Base-by-base conservation (phyloP, 2,329 filamentous ascomycete species). In the Stagonosporopsis vannaccii region DNA sequence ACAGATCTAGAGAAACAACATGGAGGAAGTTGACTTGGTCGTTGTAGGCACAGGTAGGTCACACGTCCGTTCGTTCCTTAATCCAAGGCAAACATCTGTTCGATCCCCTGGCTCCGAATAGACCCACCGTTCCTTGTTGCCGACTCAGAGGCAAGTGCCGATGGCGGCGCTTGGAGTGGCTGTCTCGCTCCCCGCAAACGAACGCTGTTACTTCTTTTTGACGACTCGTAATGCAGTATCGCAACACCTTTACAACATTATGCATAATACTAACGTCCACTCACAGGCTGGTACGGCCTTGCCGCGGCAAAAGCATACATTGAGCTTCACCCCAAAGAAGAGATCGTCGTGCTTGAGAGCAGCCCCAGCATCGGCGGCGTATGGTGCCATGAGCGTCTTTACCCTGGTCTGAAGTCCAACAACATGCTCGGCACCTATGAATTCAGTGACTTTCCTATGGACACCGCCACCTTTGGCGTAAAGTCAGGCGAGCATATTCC, bases 401-500 rank as follows among this genome's bases (percentile, higher is more conserved):
- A 78, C 51, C 77, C 78, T 4, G 77, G 76, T 7, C 67, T 80
- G 4, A 77, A 75, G 55, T 77, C 77, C 4, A 80, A 81, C 61
- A 81, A 79, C 40, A 68, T 79, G 23, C 68, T 71, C 39, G 75
- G 77, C 6, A 75, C 71, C 17, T 75, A 77, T 33, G 75, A 79
- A 56, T 75, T 74, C 50, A 72, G 74, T 4, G 78, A 80, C 65
- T 65, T 75, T 26, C 71, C 72, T 15, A 71, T 75, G 69, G 47
- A 69, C 22, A 59, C 67, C 46, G 65, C 52, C 13, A 65, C 41
- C 22, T 74, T 68, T 28, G 67, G 60, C 0, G 79, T 84, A 35
- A 77, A 80, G 46, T 64, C 72, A 6, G 84, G 83, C 15, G 70
- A 87, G 47, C 86, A 89, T 68, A 84, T 90, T 44, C 82, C 86